Base-by-base conservation (phyloP, 345 rosid genomes). In the Eucalyptus erythrocorys region DNA sequence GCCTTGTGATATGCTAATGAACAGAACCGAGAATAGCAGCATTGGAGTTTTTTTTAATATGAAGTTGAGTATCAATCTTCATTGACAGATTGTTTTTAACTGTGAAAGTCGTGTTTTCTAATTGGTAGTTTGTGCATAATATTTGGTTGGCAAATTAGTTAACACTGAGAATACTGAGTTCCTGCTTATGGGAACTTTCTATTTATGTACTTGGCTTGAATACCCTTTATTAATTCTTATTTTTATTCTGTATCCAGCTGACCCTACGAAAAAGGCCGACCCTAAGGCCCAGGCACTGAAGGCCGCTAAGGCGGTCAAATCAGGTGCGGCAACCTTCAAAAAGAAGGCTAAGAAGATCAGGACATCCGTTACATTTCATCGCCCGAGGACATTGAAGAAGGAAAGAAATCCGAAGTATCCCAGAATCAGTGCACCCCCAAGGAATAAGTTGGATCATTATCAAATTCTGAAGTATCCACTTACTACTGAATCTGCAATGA, bases 401-500 rank as follows among this genome's bases (percentile, higher is more conserved):
- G 94, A 90, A 10, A 92, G 95, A 89, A 93, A 92, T 48, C 97
- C 96, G 3, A 95, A 95, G 87, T 93, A 94, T 88, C 95, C 97
- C 19, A 93, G 95, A 53, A 91, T 93, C 61, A 94, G 97, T 87
- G 97, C 95, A 17, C 89, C 96, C 40, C 94, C 95, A 5, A 95
- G 97, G 89, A 95, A 94, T 89, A 95, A 93, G 95, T 92, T 95
- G 55, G 97, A 94, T 80, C 94, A 95, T 30, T 95, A 94, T 87
- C 95, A 93, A 90, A 95, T 95, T 88, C 91, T 95, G 76, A 95
- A 95, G 89, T 93, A 90, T 68, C 97, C 97, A 21, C 91, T 95
- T 27, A 95, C 97, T 30, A 95, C 97, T 6, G 95, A 95, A 91
- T 94, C 95, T 24, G 97, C 97, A 32, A 95, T 95, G 96, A 94